These are phyloP conservation scores for Apiospora koreana DNA, from an alignment of 2,329 filamentous ascomycete species.

Conservation along the genomic window DNA sequence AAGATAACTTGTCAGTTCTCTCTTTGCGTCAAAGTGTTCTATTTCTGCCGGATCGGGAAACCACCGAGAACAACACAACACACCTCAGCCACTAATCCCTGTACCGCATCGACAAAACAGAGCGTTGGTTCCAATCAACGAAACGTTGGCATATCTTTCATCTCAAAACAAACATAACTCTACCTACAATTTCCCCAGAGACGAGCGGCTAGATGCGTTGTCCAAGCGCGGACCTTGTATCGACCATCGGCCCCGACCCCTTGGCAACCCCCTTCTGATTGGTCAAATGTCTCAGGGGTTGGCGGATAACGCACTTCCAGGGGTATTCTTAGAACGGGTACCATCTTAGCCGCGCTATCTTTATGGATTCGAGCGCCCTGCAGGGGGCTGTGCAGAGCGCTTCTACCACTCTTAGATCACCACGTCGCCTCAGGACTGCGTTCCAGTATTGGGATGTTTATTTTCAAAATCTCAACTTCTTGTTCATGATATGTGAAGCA, in stretches of 20 bases:
- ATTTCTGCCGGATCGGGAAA: background rate
- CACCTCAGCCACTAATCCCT: background rate
- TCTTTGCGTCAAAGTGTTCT: background rate
- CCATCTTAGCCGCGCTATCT: background rate
- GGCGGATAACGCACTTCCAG: background rate
- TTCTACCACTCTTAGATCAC: too few relatives aligned
- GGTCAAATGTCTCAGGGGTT: too few relatives aligned
- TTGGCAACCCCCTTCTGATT: background rate
- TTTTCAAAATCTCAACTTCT: too few relatives aligned
- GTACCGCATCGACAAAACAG: too few relatives aligned
- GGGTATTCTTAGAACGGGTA: background rate
- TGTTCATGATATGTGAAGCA: too few relatives aligned
- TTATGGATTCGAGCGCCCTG: background rate
- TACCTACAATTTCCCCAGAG: background rate
- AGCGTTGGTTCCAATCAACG: too few relatives aligned
- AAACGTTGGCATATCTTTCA: background rate
- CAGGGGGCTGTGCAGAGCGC: background rate
- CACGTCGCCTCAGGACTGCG: too few relatives aligned
- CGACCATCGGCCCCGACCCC: background rate
- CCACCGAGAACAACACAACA: background rate
- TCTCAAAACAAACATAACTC: background rate
- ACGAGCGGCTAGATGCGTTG: background rate
- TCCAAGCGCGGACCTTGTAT: too few relatives aligned
- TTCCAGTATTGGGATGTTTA: too few relatives aligned
- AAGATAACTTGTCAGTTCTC: background rate